Conservation (phyloP, 495 filamentous ascomycete genomes). For the Aspergillus conjunctus region DNA sequence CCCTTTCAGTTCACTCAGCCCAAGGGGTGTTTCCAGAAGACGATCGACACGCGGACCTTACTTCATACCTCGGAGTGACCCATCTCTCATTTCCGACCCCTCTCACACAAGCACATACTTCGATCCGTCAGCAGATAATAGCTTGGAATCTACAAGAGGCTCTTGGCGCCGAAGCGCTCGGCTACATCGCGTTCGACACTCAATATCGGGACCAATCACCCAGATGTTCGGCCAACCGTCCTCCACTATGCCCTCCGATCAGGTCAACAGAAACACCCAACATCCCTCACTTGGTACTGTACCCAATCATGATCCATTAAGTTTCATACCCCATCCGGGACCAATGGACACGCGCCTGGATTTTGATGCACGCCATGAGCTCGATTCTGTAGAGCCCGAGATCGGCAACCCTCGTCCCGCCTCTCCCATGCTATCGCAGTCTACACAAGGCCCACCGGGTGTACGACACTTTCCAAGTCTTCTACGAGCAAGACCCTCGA, state of each 20-base stretch:
- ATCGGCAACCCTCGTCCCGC: conserved; percentile 27
- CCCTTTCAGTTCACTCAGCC: conserved; percentile 44
- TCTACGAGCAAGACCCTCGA: conserved; percentile 51
- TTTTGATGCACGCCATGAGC: conserved; percentile 44
- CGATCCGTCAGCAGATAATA: conserved; percentile 27
- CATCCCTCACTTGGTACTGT: conserved; percentile 27
- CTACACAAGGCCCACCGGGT: conserved; percentile 30
- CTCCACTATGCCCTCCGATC: conserved; percentile 22
- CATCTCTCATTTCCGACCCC: conserved; percentile 32
- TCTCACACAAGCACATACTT: conserved; percentile 27
- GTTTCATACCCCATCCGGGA: conserved; percentile 36
- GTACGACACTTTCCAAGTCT: conserved; percentile 47
- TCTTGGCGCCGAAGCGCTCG: conserved; percentile 50
- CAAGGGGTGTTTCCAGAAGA: conserved; percentile 43
- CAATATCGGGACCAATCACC: conserved; percentile 46
- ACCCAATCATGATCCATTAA: conserved; percentile 27
- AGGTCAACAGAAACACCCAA: conserved; percentile 23
- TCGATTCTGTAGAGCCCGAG: conserved; percentile 47
- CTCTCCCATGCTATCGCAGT: conserved; percentile 31
- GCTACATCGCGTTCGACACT: conserved; percentile 47
- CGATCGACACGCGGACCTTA: conserved; percentile 43
- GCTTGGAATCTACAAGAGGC: conserved; percentile 37
- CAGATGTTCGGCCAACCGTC: conserved; percentile 48
- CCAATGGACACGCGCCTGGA: conserved; percentile 49
- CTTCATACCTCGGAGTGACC: conserved; percentile 42